Base-by-base conservation (phyloP, 2,329 filamentous ascomycete species). In the Penicillium sp. region DNA sequence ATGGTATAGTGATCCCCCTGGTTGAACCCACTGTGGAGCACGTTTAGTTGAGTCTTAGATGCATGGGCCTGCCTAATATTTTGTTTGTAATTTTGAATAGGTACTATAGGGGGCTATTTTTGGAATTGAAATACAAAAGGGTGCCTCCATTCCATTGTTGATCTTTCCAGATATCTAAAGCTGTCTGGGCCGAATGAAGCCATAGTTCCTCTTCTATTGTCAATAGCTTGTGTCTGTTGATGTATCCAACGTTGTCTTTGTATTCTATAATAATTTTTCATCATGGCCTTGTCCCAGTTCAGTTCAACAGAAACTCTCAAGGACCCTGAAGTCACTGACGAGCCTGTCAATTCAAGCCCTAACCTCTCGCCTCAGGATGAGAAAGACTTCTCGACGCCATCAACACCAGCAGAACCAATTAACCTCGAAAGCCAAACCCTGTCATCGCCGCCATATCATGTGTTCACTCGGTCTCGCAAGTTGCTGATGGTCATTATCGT, bases 401-500 rank as follows among this genome's bases (percentile, higher is more conserved):
- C 58, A 26, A 55, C 30, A 16, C 37, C 50, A 17, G 43, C 62
- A 28, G 43, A 52, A 12, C 55, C 62, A 22, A 54, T 61, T 17
- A 59, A 60, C 1, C 45, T 64, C 7, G 65, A 67, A 42, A 52
- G 51, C n/a, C 64, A 66, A 48, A 25, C 36, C 5, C 14, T 45
- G 2, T 16, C 40, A 19, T 43, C 46, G 28, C 55, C 61, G 35
- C 53, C 56, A 16, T 72, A 74, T 55, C 72, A 73, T 53, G 64
- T 73, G 55, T 73, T 76, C 55, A 63, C 68, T 28, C 62, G 58
- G 48, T 62, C 61, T 45, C 67, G 70, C 51, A 76, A 76, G 57
- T 59, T 67, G 52, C 67, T 71, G 52, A 73, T 77, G 19, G 69
- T 77, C 41, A 71, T 69, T 54, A 71, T 75, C 60, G 73, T 73